phyloP scores from a whole-genome alignment of 1,284 basidiomycete genomes.

The Moniliophthora roreri region DNA sequence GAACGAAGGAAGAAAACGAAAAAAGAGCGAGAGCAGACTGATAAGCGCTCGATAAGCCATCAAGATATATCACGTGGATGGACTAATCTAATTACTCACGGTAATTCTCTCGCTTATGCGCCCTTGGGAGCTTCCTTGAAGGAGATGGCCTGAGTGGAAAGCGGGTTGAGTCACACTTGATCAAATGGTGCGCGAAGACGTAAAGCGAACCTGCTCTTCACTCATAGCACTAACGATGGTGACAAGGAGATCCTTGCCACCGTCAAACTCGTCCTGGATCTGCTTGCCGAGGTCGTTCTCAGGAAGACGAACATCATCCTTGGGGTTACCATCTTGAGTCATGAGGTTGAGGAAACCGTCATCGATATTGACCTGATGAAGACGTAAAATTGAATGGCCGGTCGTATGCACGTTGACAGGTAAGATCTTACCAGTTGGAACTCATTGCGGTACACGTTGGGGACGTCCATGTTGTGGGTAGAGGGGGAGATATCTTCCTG shows the following conservation, averaged over 20 bases:
- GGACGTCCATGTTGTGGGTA: conserved; percentile 99
- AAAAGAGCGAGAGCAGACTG: background rate
- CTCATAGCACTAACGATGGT: conserved; percentile 92
- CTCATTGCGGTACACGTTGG: conserved; percentile 90
- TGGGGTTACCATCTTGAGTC: conserved; percentile 78
- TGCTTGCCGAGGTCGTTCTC: conserved; percentile 82
- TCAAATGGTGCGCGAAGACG: too few relatives aligned
- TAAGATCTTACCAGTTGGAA: conserved; percentile 81
- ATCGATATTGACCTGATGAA: conserved; percentile 74
- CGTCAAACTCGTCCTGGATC: conserved; percentile 78
- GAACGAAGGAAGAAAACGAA: background rate
- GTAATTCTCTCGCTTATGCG: conserved; percentile 23
- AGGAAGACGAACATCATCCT: conserved; percentile 96
- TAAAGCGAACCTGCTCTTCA: conserved; percentile 83
- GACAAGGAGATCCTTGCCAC: conserved; percentile 86
- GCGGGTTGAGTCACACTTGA: conserved; percentile 3
- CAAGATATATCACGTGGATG: conserved; percentile 5
- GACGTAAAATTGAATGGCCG: conserved; percentile 13
- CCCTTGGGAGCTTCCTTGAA: conserved; percentile 82
- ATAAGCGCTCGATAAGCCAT: background rate
- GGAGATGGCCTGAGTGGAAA: conserved; percentile 67
- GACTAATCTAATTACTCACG: background rate
- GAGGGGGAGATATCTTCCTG: conserved; percentile 99
- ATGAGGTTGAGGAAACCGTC: conserved; percentile 96
- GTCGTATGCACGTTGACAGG: conserved; percentile 1